Evolutionary conservation across 169 alveolate species (phyloP).

Genomic region (Plasmodium vivax): DNA sequence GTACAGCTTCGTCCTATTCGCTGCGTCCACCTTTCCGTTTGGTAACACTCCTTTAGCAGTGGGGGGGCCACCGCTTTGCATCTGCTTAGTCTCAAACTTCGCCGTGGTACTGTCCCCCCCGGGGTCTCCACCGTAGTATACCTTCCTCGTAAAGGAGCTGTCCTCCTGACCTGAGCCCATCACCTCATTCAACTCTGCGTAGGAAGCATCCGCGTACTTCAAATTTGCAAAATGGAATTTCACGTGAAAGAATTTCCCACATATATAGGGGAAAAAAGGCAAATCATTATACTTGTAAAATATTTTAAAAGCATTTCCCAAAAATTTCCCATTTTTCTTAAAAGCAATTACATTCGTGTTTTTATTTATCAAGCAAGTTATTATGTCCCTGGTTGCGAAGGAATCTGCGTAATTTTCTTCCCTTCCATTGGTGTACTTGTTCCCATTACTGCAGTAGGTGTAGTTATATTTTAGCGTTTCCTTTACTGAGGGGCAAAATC

Average conservation of each 20-base stretch:
- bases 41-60: not conserved
- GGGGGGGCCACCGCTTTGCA: not conserved
- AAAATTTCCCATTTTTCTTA: conserved; percentile 61
- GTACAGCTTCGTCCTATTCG: conserved; percentile 76
- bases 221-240: conserved; percentile 52
- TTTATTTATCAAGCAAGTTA: conserved; percentile 67
- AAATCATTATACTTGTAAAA: conserved; percentile 70
- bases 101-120: not conserved
- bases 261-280: conserved; percentile 66
- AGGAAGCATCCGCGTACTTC: conserved; percentile 29
- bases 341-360: conserved; percentile 46
- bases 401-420: conserved; percentile 36
- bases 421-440: conserved; percentile 50
- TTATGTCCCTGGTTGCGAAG: conserved; percentile 30
- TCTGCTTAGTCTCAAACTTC: not conserved
- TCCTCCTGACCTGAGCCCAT: not conserved
- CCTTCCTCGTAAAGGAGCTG: not conserved
- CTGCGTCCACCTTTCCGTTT: not conserved
- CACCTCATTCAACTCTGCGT: conserved; percentile 12
- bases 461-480: conserved; percentile 67
- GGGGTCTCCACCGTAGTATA: not conserved
- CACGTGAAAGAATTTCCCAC: conserved; percentile 55
- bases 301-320: conserved; percentile 68
- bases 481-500: conserved; percentile 53
- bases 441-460: conserved; percentile 69